Conservation (phyloP, 2,329 filamentous ascomycete species). For the Sporothrix schenckii region DNA sequence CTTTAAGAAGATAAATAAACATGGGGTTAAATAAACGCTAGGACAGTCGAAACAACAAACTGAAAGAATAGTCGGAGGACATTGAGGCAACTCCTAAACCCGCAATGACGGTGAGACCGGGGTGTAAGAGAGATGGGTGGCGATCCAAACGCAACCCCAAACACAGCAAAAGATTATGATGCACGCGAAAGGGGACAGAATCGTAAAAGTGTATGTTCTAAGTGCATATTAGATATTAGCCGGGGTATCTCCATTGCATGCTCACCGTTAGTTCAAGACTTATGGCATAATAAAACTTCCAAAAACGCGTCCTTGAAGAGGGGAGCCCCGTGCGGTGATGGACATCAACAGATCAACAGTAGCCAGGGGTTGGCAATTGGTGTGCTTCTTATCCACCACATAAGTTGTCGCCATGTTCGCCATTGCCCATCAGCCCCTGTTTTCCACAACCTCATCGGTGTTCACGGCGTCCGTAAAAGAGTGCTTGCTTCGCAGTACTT, state of each 20-base stretch:
- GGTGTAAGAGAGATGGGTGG: background rate
- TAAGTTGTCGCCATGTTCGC: background rate
- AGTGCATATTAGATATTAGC: background rate
- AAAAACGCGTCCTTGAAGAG: background rate
- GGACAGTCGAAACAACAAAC: background rate
- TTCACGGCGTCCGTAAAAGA: background rate
- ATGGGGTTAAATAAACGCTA: too few relatives aligned
- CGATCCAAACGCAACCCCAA: conserved; percentile 6
- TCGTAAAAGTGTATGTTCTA: background rate
- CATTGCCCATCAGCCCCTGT: background rate
- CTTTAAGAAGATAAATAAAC: too few relatives aligned
- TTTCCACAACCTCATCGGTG: background rate
- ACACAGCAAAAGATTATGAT: too few relatives aligned
- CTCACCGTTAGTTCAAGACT: background rate
- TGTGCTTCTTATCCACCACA: background rate
- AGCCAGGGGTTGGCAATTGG: background rate
- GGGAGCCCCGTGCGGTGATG: conserved; percentile 22
- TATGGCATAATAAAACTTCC: background rate
- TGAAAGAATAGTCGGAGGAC: background rate
- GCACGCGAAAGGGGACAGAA: background rate
- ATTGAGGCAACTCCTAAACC: background rate
- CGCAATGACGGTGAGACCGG: background rate
- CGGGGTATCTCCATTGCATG: background rate
- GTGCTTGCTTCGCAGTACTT: background rate
- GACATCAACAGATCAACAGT: background rate